A percentile compares a stretch with the other conserved stretches of the same genome.
Evolutionary conservation across 2,329 filamentous ascomycete genomes (phyloP).

Genomic region (Acrocalymma vagum): DNA sequence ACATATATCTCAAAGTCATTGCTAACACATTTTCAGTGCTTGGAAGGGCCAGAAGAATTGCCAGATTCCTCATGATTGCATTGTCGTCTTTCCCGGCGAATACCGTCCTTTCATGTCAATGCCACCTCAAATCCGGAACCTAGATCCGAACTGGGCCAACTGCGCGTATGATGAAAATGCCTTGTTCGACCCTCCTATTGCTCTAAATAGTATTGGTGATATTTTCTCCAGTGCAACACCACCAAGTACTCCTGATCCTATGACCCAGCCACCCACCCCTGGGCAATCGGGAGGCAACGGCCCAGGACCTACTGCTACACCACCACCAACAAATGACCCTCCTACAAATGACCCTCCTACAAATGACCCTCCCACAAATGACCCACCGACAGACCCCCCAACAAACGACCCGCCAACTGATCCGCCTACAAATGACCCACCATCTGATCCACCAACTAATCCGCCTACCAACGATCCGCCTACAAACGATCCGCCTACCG

Average conservation of each 20-base stretch:
- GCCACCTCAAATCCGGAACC: slow-evolving; percentile 22
- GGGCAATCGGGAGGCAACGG: slow-evolving; percentile 11
- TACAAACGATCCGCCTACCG: no score
- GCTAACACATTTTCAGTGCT: slow-evolving; percentile 5
- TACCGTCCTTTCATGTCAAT: slow-evolving; percentile 23
- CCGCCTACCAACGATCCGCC: no score
- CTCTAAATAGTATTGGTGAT: slow-evolving; percentile 12
- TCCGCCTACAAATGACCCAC: no score
- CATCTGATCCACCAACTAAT: no score
- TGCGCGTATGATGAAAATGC: slow-evolving; percentile 17
- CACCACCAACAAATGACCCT: slow-evolving; percentile 5
- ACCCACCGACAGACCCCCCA: neutral
- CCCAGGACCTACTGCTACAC: slow-evolving; percentile 3
- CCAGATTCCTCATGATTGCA: slow-evolving; percentile 10
- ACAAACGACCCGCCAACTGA: no score
- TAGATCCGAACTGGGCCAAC: slow-evolving; percentile 22
- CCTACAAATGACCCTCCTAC: neutral
- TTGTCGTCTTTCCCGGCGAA: slow-evolving; percentile 15
- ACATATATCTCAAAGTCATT: slow-evolving; percentile 1
- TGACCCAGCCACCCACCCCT: slow-evolving; percentile 9
- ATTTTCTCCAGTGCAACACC: slow-evolving; percentile 16
- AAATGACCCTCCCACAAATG: neutral
- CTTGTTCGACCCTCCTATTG: slow-evolving; percentile 22
- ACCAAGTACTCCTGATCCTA: slow-evolving; percentile 1
- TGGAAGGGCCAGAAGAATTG: slow-evolving; percentile 11